phyloP scores from a whole-genome alignment of 2,329 filamentous ascomycete species.

The Fusarium nurragi region DNA sequence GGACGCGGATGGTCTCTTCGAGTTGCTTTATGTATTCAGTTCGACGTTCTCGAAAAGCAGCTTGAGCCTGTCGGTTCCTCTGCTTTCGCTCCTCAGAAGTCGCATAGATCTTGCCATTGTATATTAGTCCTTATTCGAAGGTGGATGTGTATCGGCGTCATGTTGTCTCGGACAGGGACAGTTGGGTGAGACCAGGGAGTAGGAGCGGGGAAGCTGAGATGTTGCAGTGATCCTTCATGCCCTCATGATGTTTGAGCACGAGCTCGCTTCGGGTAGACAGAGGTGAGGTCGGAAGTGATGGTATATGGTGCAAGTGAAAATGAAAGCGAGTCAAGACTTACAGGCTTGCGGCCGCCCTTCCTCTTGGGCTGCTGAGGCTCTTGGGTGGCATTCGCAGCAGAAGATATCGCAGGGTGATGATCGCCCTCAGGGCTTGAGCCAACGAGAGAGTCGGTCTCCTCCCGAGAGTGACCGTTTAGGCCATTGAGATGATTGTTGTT shows the following conservation, averaged over 20 bases:
- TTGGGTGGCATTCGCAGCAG: conserved; percentile 51
- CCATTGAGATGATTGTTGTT: conserved; percentile 47
- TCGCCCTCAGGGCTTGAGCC: conserved; percentile 70
- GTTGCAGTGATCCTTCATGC: neutral
- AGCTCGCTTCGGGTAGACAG: neutral
- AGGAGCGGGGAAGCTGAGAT: conserved; percentile 16
- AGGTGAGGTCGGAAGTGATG: neutral
- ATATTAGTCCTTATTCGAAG: conserved; percentile 32
- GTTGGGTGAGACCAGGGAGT: neutral
- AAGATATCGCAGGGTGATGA: conserved; percentile 48
- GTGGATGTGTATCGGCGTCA: neutral
- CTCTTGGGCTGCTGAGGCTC: conserved; percentile 81
- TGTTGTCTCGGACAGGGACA: conserved; percentile 13
- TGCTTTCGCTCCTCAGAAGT: conserved; percentile 99
- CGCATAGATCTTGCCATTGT: conserved; percentile 81
- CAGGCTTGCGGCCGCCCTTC: conserved; percentile 97
- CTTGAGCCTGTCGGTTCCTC: conserved; percentile 95
- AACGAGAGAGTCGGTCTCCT: conserved; percentile 70
- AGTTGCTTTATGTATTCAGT: conserved; percentile 99
- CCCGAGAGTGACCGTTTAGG: conserved; percentile 54
- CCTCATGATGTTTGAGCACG: neutral
- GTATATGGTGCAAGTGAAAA: conserved; percentile 1
- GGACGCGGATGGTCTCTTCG: conserved; percentile 95
- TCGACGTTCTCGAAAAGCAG: conserved; percentile 93
- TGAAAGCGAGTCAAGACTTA: conserved; percentile 62